phyloP scores from a whole-genome alignment of 1,284 basidiomycete species.

The Mycena citricolor region DNA sequence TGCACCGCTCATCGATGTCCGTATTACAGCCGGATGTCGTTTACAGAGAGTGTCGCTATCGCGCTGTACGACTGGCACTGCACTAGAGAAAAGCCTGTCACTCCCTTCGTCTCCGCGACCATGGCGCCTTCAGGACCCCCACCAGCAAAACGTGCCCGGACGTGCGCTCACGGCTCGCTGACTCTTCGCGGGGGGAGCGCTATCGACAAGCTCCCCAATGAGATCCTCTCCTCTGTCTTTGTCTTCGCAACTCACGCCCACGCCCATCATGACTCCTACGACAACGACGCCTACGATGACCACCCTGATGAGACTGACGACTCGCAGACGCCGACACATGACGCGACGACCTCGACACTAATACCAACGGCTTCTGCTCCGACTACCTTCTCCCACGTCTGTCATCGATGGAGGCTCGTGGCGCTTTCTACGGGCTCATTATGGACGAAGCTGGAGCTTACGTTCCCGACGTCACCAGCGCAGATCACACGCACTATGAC shows the following conservation, averaged over 20 bases:
- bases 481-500: constrained; percentile 35
- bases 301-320: not conserved
- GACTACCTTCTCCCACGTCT: constrained; percentile 44
- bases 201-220: constrained; percentile 21
- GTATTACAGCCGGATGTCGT: constrained; percentile 9
- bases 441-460: constrained; percentile 46
- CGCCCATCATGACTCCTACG: constrained; percentile 19
- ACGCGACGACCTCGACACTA: constrained; percentile 27
- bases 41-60: constrained; percentile 11
- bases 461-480: constrained; percentile 35
- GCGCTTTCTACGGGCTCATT: constrained; percentile 41
- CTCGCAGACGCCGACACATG: constrained; percentile 27
- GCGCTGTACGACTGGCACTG: constrained; percentile 16
- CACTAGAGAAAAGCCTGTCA: too few relatives aligned
- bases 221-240: constrained; percentile 18
- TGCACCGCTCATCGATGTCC: too few relatives aligned
- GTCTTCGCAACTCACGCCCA: constrained; percentile 4
- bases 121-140: too few relatives aligned
- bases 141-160: not conserved
- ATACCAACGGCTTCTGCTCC: constrained; percentile 28
- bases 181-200: not conserved
- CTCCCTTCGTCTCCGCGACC: constrained; percentile 6
- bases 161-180: not conserved
- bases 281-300: constrained; percentile 23
- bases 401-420: constrained; percentile 44